Base-by-base conservation (phyloP, 306 rosid species). In the Coriaria nepalensis region DNA sequence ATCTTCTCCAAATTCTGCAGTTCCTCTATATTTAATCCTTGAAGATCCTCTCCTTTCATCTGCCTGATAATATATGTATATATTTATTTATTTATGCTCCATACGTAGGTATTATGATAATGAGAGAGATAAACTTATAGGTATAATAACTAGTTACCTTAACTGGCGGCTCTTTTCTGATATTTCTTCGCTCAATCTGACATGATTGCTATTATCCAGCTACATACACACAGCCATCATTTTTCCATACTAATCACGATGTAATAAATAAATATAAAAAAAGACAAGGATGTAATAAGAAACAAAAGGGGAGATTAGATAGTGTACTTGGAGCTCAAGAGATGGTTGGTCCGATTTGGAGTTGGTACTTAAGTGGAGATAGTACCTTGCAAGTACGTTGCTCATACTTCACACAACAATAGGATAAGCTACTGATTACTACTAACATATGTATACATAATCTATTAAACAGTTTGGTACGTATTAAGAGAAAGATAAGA, bases 241-340 rank as follows among this genome's bases (percentile, higher is more conserved):
- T 20, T 20, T 3, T 20, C 29, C 29, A 20, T 20, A 20, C 3
- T 20, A 20, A 20, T 20, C 1, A 20, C 3, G 29, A 20, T 20
- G 29, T 20, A 20, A 20, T 20, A 20, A 20, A 20, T 1, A 20
- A 20, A 20, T 1, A 20, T 20, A 20, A 20, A 20, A 20, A 20
- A 20, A 20, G 3, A 20, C 29, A 20, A 20, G 29, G 29, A 20
- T 20, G 29, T 20, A 20, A 20, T 20, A 20, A 20, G 29, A 20
- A 20, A 20, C 1, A 20, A 20, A 20, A 20, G 29, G 3, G 29
- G 3, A 1, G 3, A 20, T 20, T 20, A 20, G 29, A 20, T 20
- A 20, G 3, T 20, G 53, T 61, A 74, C 80, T 69, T 61, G 80
- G 47, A 69, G 54, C 29, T 57, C 64, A 42, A 65, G 50, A 20